These are phyloP conservation scores for Pseudogymnoascus sp. DNA, from an alignment of 2,329 filamentous ascomycete genomes.

Conservation along the genomic window DNA sequence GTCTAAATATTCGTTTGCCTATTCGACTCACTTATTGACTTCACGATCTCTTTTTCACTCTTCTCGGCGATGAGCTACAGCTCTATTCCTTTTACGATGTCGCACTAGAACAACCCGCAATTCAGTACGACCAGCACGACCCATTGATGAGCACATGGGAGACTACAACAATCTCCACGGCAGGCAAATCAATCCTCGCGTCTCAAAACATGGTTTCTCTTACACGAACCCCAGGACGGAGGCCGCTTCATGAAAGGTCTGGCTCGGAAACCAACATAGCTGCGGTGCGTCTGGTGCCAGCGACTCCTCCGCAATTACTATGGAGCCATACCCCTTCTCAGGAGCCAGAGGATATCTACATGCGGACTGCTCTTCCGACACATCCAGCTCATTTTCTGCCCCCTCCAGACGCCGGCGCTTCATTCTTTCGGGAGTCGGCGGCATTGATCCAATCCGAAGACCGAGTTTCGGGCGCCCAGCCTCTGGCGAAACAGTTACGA, in stretches of 20 bases:
- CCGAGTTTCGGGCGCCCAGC: slow-evolving; percentile 4
- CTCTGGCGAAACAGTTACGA: background rate
- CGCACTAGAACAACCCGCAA: background rate
- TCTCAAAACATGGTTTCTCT: slow-evolving; percentile 13
- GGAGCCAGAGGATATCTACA: slow-evolving; percentile 24
- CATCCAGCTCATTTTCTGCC: slow-evolving; percentile 26
- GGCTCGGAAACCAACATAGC: slow-evolving; percentile 15
- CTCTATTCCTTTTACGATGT: slow-evolving; percentile 8
- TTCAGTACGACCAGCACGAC: slow-evolving; percentile 5
- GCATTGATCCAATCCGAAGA: slow-evolving; percentile 12
- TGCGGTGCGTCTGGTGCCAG: slow-evolving; percentile 12
- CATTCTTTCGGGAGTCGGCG: slow-evolving; percentile 16
- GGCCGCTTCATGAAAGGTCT: slow-evolving; percentile 13
- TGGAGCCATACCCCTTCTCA: slow-evolving; percentile 12
- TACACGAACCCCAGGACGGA: slow-evolving; percentile 9
- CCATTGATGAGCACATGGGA: slow-evolving; percentile 8
- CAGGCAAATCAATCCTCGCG: slow-evolving; percentile 3
- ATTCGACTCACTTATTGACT: background rate
- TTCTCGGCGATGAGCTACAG: background rate
- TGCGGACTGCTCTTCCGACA: slow-evolving; percentile 28
- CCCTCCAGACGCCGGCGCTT: slow-evolving; percentile 21
- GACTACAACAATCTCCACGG: background rate
- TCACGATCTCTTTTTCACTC: background rate
- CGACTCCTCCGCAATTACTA: slow-evolving; percentile 2
- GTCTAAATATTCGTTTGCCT: slow-evolving; percentile 3